Evolutionary conservation across 1,139 yeast species (phyloP), one percentile per base, ranked within the genome.

Genomic region (Pichia sp.): DNA sequence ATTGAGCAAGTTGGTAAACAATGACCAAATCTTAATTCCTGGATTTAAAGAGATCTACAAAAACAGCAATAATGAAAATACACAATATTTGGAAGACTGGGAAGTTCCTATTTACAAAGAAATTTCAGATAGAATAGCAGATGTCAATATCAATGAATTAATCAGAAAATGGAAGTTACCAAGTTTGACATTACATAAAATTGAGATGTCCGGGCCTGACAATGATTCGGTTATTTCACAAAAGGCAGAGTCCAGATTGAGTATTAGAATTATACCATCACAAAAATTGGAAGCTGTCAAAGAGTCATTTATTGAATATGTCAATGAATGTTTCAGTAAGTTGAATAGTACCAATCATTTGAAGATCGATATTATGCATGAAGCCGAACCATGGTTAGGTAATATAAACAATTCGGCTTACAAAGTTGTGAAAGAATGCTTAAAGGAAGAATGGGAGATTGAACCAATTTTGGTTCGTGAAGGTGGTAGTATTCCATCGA

Each of bases 371-470:
- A 74, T 88, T 38, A 74, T 82, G 55, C 89, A 88, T 59, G 92
- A 85, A 60, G 95, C 96, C 0, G 97, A 90, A 60, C 95, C 97
- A 2, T 92, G 98, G 98, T 69, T 92, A 13, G 97, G 97, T 5
- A 89, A 92, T 57, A 85, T 92, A 6, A 65, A 73, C 12, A 89
- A 85, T 61, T 73, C 73, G 39, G 87, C 90, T 1, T 92, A 86
- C 64, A 73, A 77, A 56, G 72, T 84, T 9, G 69, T 90, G 38
- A 72, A 73, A 46, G 68, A 76, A 27, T 86, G 85, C 43, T 70
- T 90, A 34, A 63, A 68, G 7, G 82, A 82, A 49, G 79, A 75
- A 9, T 69, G 76, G 65, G 71, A 71, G 6, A 73, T 74, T 29
- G 82, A 80, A 47, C 97, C 97, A 0, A 69, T 92, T 41, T 83